Conservation (phyloP, 2,329 filamentous ascomycete genomes). For the Hypoxylon sp. region DNA sequence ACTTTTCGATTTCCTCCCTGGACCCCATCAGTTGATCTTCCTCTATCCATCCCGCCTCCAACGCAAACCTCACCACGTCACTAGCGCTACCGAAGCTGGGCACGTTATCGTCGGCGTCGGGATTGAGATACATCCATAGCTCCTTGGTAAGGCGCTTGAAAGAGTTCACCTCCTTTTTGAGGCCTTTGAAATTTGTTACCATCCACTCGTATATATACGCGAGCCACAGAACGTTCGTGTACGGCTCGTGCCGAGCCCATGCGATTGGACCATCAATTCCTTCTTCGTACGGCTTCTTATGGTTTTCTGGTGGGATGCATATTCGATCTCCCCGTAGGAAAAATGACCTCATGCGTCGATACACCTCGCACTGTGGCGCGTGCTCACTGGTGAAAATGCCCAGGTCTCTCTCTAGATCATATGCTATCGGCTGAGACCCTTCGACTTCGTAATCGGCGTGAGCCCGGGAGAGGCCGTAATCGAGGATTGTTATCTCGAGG, state of each 20-base stretch:
- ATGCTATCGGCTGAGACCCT: conserved; percentile 59
- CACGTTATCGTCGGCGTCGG: conserved; percentile 59
- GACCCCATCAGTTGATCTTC: conserved; percentile 62
- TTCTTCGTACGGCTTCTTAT: conserved; percentile 60
- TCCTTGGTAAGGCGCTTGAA: conserved; percentile 65
- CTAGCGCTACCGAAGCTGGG: conserved; percentile 67
- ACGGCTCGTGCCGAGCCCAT: conserved; percentile 68
- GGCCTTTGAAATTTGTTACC: conserved; percentile 59
- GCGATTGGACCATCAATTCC: conserved; percentile 62
- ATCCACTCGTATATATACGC: conserved; percentile 71
- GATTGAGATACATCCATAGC: conserved; percentile 66
- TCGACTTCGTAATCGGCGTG: conserved; percentile 53
- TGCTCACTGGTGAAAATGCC: conserved; percentile 70
- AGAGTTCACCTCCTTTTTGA: conserved; percentile 57
- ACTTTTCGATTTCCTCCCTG: conserved; percentile 49
- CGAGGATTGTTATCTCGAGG: conserved; percentile 72
- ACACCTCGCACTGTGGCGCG: conserved; percentile 69
- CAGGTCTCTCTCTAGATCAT: conserved; percentile 71
- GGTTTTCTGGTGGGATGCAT: conserved; percentile 61
- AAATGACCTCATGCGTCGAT: conserved; percentile 72
- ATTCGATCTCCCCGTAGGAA: conserved; percentile 63
- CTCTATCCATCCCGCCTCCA: conserved; percentile 68
- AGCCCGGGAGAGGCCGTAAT: conserved; percentile 73
- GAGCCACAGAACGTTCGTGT: conserved; percentile 75
- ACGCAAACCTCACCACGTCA: conserved; percentile 67